Percentiles rank a stretch among this genome's conserved stretches.
phyloP scores from a whole-genome alignment of 2,329 filamentous ascomycete species.

The Zymoseptoria crescenta region DNA sequence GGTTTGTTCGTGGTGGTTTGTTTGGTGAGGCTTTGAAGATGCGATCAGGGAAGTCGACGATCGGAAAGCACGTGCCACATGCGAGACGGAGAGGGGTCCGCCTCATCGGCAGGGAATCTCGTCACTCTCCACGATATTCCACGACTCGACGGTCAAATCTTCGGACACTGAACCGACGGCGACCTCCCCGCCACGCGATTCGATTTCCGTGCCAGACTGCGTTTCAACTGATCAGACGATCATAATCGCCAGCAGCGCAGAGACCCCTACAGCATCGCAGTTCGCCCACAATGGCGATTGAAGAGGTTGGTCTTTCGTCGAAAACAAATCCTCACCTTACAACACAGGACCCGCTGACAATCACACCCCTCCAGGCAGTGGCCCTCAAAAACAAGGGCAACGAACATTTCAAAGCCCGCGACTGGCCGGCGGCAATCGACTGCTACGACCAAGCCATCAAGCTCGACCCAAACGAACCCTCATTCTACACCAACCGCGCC shows the following conservation, averaged over 20 bases:
- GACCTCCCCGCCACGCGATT: background rate
- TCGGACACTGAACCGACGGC: too few species aligned
- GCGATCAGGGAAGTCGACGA: too few species aligned
- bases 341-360: background rate
- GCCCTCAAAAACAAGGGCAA: slow-evolving; percentile 92
- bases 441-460: slow-evolving; percentile 75
- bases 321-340: background rate
- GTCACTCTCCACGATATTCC: too few species aligned
- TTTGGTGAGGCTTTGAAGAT: too few species aligned
- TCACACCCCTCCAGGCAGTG: slow-evolving; percentile 50
- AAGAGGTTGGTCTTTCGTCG: background rate
- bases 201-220: background rate
- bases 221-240: too few species aligned
- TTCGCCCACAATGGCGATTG: background rate
- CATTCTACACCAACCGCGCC: slow-evolving; percentile 89
- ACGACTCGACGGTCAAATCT: too few species aligned
- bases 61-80: too few species aligned
- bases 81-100: too few species aligned
- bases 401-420: slow-evolving; percentile 78
- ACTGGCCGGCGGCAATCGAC: slow-evolving; percentile 76
- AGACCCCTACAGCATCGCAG: background rate
- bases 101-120: too few species aligned
- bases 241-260: background rate
- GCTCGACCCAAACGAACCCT: slow-evolving; percentile 71
- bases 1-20: too few species aligned